These are phyloP conservation scores for Neofusicoccum laricinum DNA, from an alignment of 2,329 filamentous ascomycete species.

Conservation along the genomic window DNA sequence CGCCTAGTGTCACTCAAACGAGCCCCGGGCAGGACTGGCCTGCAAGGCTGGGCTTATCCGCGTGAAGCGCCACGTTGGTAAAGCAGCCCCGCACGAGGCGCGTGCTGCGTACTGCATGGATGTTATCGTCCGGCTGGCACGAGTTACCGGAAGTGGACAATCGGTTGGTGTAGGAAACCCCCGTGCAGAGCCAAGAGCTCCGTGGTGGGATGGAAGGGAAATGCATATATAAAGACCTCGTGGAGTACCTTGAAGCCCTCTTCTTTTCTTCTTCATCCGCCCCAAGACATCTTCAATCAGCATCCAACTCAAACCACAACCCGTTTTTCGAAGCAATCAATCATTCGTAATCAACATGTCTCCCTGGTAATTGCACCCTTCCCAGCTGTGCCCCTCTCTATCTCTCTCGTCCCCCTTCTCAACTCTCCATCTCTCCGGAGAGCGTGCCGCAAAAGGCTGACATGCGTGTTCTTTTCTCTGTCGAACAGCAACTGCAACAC, in stretches of 20 bases:
- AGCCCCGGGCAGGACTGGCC: background rate
- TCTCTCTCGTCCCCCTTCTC: background rate
- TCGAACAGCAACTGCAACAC: conserved; percentile 23
- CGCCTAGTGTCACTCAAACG: background rate
- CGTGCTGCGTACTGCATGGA: background rate
- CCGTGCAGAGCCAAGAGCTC: background rate
- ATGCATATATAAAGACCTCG: conserved; percentile 16
- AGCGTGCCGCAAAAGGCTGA: background rate
- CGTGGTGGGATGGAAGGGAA: background rate
- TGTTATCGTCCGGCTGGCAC: background rate
- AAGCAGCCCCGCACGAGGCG: conserved; percentile 7
- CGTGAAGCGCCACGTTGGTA: conserved; percentile 9
- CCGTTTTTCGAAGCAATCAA: background rate
- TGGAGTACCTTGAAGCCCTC: background rate
- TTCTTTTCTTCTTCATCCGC: conserved; percentile 3
- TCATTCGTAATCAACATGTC: conserved; percentile 18
- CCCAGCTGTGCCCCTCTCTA: background rate
- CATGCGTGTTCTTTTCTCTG: background rate
- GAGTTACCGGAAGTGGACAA: background rate
- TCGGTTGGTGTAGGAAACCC: background rate
- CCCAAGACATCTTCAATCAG: background rate
- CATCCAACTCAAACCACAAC: background rate
- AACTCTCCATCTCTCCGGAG: background rate
- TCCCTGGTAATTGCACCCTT: conserved; percentile 19
- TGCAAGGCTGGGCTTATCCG: background rate